Evolutionary conservation across 139 green algal genomes (phyloP).

Genomic region (Choricystis sp.): DNA sequence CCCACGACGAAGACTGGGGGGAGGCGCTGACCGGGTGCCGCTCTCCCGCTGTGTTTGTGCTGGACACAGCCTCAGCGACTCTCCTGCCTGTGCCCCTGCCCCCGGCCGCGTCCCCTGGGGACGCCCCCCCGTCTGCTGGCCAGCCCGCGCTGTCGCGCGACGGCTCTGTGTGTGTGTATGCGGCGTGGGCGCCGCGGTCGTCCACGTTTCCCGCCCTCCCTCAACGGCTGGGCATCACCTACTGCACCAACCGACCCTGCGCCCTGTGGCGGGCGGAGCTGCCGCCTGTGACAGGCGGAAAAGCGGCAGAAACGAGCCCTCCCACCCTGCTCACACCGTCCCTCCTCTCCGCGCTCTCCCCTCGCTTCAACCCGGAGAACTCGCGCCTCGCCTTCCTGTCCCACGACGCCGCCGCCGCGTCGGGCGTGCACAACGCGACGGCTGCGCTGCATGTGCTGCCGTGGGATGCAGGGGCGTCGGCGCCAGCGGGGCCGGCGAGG

Average conservation of each 20-base stretch:
- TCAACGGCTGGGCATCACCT: slow-evolving; percentile 60
- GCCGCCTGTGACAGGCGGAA: slow-evolving; percentile 4
- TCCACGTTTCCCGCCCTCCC: slow-evolving; percentile 38
- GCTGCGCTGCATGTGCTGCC: slow-evolving; percentile 33
- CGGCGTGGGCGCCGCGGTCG: slow-evolving; percentile 51
- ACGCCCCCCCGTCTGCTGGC: background rate
- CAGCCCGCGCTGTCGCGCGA: background rate
- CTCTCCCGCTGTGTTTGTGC: slow-evolving; percentile 38
- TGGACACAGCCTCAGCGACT: slow-evolving; percentile 23
- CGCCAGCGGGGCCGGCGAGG: background rate
- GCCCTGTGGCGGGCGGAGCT: slow-evolving; percentile 25
- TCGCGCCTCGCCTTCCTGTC: slow-evolving; percentile 53
- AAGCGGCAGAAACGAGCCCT: background rate
- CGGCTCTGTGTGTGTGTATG: slow-evolving; percentile 35
- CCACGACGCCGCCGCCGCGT: slow-evolving; percentile 36
- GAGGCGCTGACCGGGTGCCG: slow-evolving; percentile 65
- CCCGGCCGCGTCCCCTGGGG: background rate
- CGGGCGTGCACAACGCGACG: slow-evolving; percentile 56
- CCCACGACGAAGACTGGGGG: slow-evolving; percentile 66
- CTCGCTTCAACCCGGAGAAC: slow-evolving; percentile 48
- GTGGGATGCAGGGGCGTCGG: slow-evolving; percentile 17
- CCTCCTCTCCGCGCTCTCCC: slow-evolving; percentile 28
- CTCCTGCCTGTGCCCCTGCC: slow-evolving; percentile 22
- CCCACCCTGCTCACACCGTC: slow-evolving; percentile 6
- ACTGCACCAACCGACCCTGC: slow-evolving; percentile 76